Evolutionary conservation across 345 rosid species (phyloP).

Genomic region (Citrus mangshanensis): DNA sequence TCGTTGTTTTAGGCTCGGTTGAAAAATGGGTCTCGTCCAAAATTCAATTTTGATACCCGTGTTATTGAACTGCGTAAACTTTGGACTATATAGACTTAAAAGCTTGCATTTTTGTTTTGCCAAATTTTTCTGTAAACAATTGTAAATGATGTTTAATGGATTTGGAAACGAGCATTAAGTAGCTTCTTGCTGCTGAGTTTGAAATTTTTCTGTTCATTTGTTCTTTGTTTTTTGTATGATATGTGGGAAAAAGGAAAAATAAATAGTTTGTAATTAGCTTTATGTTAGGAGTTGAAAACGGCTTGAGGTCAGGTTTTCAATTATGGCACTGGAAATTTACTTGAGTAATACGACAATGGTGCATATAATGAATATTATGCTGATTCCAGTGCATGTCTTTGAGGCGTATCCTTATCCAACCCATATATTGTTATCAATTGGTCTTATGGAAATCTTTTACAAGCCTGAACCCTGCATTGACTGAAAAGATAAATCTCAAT

Average conservation of each 20-base stretch:
- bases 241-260: background rate
- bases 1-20: background rate
- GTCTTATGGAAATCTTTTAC: background rate
- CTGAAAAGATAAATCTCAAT: background rate
- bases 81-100: background rate
- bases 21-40: background rate
- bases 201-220: background rate
- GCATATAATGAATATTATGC: background rate
- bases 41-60: background rate
- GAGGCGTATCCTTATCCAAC: background rate
- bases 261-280: background rate
- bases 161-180: background rate
- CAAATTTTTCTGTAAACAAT: background rate
- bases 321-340: background rate
- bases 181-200: background rate
- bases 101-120: background rate
- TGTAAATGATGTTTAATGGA: background rate
- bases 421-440: background rate
- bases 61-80: background rate
- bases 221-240: background rate
- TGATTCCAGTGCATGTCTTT: background rate
- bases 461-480: background rate
- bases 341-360: background rate
- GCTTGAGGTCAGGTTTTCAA: background rate
- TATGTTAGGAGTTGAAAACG: background rate